Percentiles rank a stretch among this genome's conserved stretches.
These are phyloP conservation scores for Phoma sp. DNA, from an alignment of 2,329 filamentous ascomycete genomes.

Conservation along the genomic window DNA sequence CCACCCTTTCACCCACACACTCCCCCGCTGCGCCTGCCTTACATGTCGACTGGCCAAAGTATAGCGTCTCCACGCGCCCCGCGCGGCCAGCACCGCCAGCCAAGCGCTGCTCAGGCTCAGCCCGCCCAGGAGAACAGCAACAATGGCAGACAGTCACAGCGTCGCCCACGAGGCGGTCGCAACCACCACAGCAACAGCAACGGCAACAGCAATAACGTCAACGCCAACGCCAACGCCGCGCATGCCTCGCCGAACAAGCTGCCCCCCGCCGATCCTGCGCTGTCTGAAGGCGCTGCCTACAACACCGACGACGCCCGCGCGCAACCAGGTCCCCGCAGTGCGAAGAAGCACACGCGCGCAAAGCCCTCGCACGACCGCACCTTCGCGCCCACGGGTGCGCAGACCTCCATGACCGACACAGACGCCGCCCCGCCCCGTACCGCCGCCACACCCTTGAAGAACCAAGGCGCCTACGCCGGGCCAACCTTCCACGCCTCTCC, in stretches of 20 bases:
- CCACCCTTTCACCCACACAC: conserved; percentile 1
- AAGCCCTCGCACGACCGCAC: conserved; percentile 38
- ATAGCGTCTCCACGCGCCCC: conserved; percentile 44
- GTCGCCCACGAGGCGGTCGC: conserved; percentile 44
- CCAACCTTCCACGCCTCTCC: conserved; percentile 95
- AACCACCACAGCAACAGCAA: conserved; percentile 18
- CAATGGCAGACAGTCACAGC: conserved; percentile 36
- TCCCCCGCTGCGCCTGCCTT: conserved; percentile 12
- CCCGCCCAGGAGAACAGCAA: conserved; percentile 27
- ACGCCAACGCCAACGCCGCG: conserved; percentile 4
- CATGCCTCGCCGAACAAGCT: conserved; percentile 23
- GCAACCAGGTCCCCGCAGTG: conserved; percentile 30
- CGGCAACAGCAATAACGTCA: conserved; percentile 17
- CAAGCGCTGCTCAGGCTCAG: conserved; percentile 33
- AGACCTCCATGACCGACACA: conserved; percentile 37
- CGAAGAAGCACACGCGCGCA: conserved; percentile 42
- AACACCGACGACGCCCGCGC: conserved; percentile 39
- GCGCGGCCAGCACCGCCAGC: conserved; percentile 38
- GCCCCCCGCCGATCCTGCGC: conserved; percentile 20
- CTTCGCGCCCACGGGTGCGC: conserved; percentile 26
- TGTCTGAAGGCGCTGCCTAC: conserved; percentile 34
- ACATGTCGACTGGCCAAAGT: conserved; percentile 44
- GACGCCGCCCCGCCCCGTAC: conserved; percentile 28
- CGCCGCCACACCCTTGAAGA: conserved; percentile 42
- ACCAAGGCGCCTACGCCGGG: conserved; percentile 76